Conservation (phyloP, 2,329 filamentous ascomycete species). For the Cladosporium sp. region DNA sequence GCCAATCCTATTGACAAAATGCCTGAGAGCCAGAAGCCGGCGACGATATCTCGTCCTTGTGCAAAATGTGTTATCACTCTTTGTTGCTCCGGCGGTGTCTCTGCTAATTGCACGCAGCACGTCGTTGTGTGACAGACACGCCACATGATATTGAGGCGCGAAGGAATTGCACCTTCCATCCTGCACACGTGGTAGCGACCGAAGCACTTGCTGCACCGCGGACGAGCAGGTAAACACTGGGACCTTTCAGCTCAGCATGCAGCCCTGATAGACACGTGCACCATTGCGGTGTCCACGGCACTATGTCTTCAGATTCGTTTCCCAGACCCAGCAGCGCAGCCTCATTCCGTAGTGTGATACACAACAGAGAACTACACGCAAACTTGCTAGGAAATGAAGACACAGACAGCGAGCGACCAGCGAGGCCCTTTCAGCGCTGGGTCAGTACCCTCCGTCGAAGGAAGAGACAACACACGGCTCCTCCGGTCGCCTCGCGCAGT, state of each 20-base stretch:
- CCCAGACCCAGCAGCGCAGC: not conserved
- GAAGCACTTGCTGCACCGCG: not conserved
- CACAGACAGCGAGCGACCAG: not conserved
- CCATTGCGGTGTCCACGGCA: not conserved
- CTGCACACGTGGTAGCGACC: not conserved
- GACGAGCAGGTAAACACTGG: not conserved
- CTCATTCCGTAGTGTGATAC: constrained; percentile 5
- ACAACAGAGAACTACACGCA: not conserved
- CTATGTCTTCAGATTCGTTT: not conserved
- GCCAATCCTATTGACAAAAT: too few relatives aligned
- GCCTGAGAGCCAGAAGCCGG: too few relatives aligned
- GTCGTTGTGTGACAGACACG: too few relatives aligned
- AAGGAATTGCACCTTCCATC: not conserved
- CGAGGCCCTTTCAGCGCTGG: constrained; percentile 67
- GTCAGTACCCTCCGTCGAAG: constrained; percentile 63
- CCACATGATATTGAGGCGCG: too few relatives aligned
- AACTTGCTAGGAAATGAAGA: not conserved
- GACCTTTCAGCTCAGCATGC: not conserved
- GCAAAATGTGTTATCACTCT: too few relatives aligned
- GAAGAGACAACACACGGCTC: constrained; percentile 44
- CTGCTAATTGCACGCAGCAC: too few relatives aligned
- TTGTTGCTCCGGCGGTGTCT: too few relatives aligned
- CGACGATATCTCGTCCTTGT: too few relatives aligned
- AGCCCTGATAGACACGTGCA: not conserved
- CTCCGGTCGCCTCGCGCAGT: constrained; percentile 32